These are phyloP conservation scores for Rostrohypoxylon terebratum DNA, from an alignment of 495 filamentous ascomycete genomes.

Conservation along the genomic window DNA sequence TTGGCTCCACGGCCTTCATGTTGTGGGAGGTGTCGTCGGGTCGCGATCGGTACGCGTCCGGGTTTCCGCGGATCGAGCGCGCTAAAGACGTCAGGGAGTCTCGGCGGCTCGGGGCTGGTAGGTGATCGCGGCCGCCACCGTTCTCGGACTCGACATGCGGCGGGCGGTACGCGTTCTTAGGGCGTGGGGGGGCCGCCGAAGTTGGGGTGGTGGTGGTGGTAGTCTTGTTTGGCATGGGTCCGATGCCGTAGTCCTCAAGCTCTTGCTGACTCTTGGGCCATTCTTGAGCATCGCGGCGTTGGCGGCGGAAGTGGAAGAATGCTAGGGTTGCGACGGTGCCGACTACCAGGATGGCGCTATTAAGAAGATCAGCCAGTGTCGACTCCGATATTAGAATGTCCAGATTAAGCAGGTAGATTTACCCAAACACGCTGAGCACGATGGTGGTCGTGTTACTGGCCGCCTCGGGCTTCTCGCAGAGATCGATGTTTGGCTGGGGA, in stretches of 20 bases:
- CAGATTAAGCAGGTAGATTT: slow-evolving; percentile 19
- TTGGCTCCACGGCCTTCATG: slow-evolving; percentile 49
- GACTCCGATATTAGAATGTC: too few species aligned
- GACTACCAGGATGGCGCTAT: slow-evolving; percentile 42
- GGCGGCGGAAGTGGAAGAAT: slow-evolving; percentile 42
- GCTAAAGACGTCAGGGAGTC: slow-evolving; percentile 41
- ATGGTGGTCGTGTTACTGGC: slow-evolving; percentile 29
- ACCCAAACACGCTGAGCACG: slow-evolving; percentile 40
- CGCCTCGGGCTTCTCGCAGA: slow-evolving; percentile 47
- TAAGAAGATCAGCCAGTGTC: not conserved
- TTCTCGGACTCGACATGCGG: slow-evolving; percentile 29
- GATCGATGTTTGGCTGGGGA: slow-evolving; percentile 46
- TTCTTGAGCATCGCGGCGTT: slow-evolving; percentile 41
- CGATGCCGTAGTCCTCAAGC: slow-evolving; percentile 50
- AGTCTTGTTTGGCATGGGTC: slow-evolving; percentile 3
- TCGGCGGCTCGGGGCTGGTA: slow-evolving; percentile 25
- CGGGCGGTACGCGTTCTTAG: slow-evolving; percentile 35
- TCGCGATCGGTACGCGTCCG: slow-evolving; percentile 39
- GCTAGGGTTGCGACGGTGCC: slow-evolving; percentile 26
- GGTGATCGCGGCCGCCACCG: not conserved
- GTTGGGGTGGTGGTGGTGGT: not conserved
- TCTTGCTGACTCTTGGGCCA: slow-evolving; percentile 51
- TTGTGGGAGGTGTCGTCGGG: slow-evolving; percentile 40
- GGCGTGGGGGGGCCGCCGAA: slow-evolving; percentile 13
- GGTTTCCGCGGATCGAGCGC: slow-evolving; percentile 37